Evolutionary conservation across 495 filamentous ascomycete genomes (phyloP), one percentile per base, ranked within the genome.

Genomic region (Trichoderma virens): DNA sequence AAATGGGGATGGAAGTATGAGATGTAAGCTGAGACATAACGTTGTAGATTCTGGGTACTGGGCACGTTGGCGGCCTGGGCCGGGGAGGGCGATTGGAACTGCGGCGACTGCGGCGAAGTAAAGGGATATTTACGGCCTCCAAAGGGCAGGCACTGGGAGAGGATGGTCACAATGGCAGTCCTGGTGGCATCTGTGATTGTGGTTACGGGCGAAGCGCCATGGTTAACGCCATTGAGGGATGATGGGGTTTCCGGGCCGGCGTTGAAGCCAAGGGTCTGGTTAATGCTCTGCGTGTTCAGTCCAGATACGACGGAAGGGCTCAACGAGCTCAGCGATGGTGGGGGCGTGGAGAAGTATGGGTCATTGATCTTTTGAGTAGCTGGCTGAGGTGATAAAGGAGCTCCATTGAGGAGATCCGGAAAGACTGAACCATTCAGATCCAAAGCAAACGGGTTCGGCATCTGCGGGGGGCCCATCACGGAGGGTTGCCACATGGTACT

Each of bases 161-260:
- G 85, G 67, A 88, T 91, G 68, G 84, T 81, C 74, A 96, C 76
- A 77, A 97, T 83, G 72, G 93, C 86, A 79, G 90, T 88, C 76
- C 94, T 86, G 65, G 93, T 98, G 73, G 90, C 86, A 79, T 98
- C 95, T 70, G 93, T 95, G 75, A 98, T 93, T 67, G 93, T 84
- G 66, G 82, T 75, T 65, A 83, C 73, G 66, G 82, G 82, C 69
- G 80, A 79, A 68, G 78, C 76, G 68, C 80, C 80, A 71, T 83
- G 82, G 68, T 82, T 82, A 74, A 79, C 82, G 68, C 84, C 83
- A 68, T 82, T 85, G 65, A 89, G 82, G 45, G 89, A 90, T 25
- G 85, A 87, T 59, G 86, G 83, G 64, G 86, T 88, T 69, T 90
- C 89, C 43, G 87, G 83, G 65, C 80, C 82, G 70, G 80, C 77